A percentile compares a stretch with the other conserved stretches of the same genome.
Evolutionary conservation across 768 basidiomycete genomes (phyloP).

Genomic region (Boletus vermiculosoides): DNA sequence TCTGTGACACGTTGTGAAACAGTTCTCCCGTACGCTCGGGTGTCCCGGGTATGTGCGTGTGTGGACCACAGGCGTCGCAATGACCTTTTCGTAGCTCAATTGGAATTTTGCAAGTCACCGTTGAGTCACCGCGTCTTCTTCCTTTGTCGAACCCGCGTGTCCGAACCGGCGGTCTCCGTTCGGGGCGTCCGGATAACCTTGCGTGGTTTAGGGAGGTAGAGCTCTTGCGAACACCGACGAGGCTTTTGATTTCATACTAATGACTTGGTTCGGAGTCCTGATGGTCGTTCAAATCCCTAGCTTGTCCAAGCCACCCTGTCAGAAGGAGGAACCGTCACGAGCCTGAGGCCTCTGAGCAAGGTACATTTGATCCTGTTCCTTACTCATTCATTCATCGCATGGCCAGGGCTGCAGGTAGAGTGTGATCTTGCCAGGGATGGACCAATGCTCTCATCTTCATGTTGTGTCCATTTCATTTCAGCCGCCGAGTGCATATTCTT

Average conservation of each 20-base stretch:
- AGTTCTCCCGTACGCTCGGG: background rate
- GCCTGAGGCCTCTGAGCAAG: too few relatives aligned
- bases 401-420: background rate
- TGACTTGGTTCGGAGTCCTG: background rate
- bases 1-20: slow-evolving; percentile 14
- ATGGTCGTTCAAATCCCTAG: background rate
- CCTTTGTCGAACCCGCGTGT: background rate
- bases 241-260: background rate
- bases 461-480: background rate
- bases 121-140: slow-evolving; percentile 13
- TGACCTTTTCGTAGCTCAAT: slow-evolving; percentile 3
- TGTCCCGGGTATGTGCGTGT: background rate
- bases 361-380: background rate
- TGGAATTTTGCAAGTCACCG: slow-evolving; percentile 6
- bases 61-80: background rate
- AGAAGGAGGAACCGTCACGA: background rate
- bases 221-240: background rate
- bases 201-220: background rate
- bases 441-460: background rate
- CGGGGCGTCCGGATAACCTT: background rate
- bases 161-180: slow-evolving; percentile 5
- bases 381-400: background rate
- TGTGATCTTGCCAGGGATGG: background rate
- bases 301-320: background rate
- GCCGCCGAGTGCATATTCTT: background rate